Conservation (phyloP, 495 filamentous ascomycete species). For the Neurospora pannonica region DNA sequence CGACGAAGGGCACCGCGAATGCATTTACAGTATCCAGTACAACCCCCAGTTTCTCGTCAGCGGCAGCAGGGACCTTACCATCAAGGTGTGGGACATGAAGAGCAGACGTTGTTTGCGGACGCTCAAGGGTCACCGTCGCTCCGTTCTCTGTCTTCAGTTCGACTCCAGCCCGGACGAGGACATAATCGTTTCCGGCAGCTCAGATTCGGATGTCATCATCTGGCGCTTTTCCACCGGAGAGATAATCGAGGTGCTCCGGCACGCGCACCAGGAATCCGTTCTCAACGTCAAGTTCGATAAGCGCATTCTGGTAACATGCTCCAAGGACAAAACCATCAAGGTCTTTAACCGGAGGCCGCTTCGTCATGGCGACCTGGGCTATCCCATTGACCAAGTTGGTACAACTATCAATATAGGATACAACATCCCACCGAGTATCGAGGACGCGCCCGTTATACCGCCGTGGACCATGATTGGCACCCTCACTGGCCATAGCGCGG, state of each 20-base stretch:
- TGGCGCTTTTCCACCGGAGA: constrained; percentile 91
- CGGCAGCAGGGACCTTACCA: constrained; percentile 78
- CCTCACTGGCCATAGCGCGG: constrained; percentile 74
- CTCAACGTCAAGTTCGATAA: constrained; percentile 93
- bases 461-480: constrained; percentile 70
- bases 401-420: constrained; percentile 40
- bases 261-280: constrained; percentile 82
- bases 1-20: constrained; percentile 81
- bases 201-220: constrained; percentile 78
- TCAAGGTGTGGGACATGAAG: constrained; percentile 85
- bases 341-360: constrained; percentile 79
- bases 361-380: constrained; percentile 57
- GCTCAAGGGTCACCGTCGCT: constrained; percentile 67
- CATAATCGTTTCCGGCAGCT: constrained; percentile 86
- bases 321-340: constrained; percentile 93
- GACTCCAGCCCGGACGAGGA: constrained; percentile 87
- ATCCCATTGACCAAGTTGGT: constrained; percentile 44
- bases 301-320: constrained; percentile 86
- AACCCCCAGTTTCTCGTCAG: constrained; percentile 79
- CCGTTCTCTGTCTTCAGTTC: constrained; percentile 92
- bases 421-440: constrained; percentile 26
- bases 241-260: constrained; percentile 57
- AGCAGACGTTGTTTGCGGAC: constrained; percentile 70
- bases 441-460: constrained; percentile 38
- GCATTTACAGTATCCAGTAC: constrained; percentile 92